Evolutionary conservation across 495 filamentous ascomycete genomes (phyloP), one percentile per base, ranked within the genome.

Genomic region (Hypoxylon crocopeplum): DNA sequence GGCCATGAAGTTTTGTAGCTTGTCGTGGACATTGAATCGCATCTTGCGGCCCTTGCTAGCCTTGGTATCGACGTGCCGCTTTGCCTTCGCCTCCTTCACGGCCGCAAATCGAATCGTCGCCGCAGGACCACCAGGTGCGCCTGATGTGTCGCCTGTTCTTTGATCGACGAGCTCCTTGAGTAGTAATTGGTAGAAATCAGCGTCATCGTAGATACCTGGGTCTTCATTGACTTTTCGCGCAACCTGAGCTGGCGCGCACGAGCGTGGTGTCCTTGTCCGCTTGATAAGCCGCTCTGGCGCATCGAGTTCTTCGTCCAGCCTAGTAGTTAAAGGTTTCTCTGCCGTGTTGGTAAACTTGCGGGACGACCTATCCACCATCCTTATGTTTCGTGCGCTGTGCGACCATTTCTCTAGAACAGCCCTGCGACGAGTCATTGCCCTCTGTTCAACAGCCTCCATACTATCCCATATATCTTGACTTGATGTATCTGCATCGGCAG

Each of bases 1-100:
- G 22, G 92, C 93, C 93, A 97, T 97, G 69, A 98, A 98, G 75
- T 97, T 97, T 77, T 94, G 90, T 58, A 98, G 72, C 73, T 97
- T 98, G 77, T 98, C 92, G 66, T 98, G 93, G 13, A 98, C 92
- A 39, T 88, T 91, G 74, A 89, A 98, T 37, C 88, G 78, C 84
- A 98, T 82, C 75, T 97, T 98, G 45, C 94, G 78, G 4, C 94
- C 94, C 76, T 98, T 98, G 64, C 91, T 96, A 8, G 95, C 95
- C 62, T 91, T 93, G 12, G 92, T 91, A 75, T 98, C 94, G 13
- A 98, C 87, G 27, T 85, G 79, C 60, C 90, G 89, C 74, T 88
- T 87, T 15, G 85, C 84, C 71, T 93, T 94, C 42, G 88, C 89
- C 63, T 93, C 91, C 71, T 86, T 88, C 70, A 86, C 86, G 39